Percentiles rank a stretch among this genome's conserved stretches.
These are phyloP conservation scores for Casuarina glauca DNA, from an alignment of 306 rosid genomes.

Conservation along the genomic window DNA sequence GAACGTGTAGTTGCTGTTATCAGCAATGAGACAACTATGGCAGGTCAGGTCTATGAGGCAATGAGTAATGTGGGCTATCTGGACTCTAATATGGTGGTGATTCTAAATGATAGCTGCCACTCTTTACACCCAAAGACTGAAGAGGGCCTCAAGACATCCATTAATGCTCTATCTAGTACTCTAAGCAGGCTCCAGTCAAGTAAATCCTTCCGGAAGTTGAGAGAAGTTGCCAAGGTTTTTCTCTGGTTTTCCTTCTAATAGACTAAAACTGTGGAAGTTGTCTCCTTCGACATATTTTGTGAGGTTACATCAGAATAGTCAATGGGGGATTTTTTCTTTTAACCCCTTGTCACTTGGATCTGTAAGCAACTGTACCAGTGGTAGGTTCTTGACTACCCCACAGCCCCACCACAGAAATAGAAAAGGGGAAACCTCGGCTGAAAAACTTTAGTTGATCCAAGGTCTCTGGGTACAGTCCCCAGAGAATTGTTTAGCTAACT, in stretches of 20 bases:
- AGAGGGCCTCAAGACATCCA: slow-evolving; percentile 69
- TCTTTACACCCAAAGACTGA: slow-evolving; percentile 72
- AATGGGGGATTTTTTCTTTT: background rate
- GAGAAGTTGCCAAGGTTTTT: slow-evolving; percentile 91
- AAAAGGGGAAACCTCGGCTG: background rate
- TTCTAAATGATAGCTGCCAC: slow-evolving; percentile 85
- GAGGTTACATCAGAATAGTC: background rate
- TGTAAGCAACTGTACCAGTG: background rate
- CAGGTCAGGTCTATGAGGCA: slow-evolving; percentile 93
- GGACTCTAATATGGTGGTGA: slow-evolving; percentile 84
- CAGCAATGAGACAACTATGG: slow-evolving; percentile 80
- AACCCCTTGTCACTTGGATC: background rate
- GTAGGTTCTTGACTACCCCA: background rate
- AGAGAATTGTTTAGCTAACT: background rate
- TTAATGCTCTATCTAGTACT: slow-evolving; percentile 81
- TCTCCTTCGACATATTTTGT: background rate
- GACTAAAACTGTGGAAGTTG: background rate
- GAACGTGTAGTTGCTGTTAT: slow-evolving; percentile 75
- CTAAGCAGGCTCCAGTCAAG: slow-evolving; percentile 88
- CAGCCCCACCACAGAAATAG: no score
- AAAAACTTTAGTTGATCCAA: background rate
- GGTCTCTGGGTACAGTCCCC: background rate
- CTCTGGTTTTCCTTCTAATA: slow-evolving; percentile 15
- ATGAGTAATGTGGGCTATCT: slow-evolving; percentile 90
- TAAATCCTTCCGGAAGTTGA: slow-evolving; percentile 77